A percentile compares a stretch with the other conserved stretches of the same genome.
These are phyloP conservation scores for Microstegium vimineum DNA, from an alignment of 176 grass and related monocot species.

Conservation along the genomic window DNA sequence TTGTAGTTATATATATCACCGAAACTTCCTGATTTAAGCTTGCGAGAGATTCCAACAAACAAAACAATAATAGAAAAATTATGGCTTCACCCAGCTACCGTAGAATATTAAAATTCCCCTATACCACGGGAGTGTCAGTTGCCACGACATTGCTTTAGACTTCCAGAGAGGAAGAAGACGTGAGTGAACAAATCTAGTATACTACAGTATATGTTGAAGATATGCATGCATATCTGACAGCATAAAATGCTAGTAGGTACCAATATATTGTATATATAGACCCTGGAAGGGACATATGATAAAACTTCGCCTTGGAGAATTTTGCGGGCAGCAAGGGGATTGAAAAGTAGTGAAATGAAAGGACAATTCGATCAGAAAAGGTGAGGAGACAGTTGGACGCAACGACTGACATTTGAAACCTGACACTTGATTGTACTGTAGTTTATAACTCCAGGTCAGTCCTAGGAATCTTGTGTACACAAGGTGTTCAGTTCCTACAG, in stretches of 20 bases:
- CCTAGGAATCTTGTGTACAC: conserved; percentile 20
- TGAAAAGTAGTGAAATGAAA: not conserved
- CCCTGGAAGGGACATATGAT: conserved; percentile 32
- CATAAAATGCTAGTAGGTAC: conserved; percentile 35
- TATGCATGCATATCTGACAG: not conserved
- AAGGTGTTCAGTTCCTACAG: not conserved
- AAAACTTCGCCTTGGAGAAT: not conserved
- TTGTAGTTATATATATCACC: not conserved
- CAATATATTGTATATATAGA: conserved; percentile 4
- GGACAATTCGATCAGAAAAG: conserved; percentile 14
- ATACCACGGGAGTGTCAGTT: not conserved
- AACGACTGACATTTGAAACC: conserved; percentile 23
- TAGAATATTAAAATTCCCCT: not conserved
- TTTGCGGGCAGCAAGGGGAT: not conserved
- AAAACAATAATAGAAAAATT: not conserved
- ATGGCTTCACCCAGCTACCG: not conserved
- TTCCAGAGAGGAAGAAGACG: not conserved
- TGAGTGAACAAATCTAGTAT: not conserved
- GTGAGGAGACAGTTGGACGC: not conserved
- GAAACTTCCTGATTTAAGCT: not conserved
- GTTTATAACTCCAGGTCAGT: conserved; percentile 16
- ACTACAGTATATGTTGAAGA: not conserved
- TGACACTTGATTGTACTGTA: conserved; percentile 21
- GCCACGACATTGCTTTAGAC: not conserved
- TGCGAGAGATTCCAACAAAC: not conserved